These are phyloP conservation scores for Epichloe baconii DNA, from an alignment of 2,329 filamentous ascomycete genomes.

Conservation along the genomic window DNA sequence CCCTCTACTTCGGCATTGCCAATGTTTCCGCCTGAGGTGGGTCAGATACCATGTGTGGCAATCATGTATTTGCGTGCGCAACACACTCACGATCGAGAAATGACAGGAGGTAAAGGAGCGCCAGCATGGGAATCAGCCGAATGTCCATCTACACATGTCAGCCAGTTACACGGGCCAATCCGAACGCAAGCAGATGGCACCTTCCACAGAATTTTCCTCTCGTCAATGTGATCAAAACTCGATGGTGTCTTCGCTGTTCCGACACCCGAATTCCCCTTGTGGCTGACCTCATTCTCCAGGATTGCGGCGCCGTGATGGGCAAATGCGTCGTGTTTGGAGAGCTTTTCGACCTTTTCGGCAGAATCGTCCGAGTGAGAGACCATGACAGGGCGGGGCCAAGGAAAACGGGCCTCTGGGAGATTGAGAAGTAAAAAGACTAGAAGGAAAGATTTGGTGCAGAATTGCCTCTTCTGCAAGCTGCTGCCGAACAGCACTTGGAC, in stretches of 20 bases:
- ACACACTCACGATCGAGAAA: conserved; percentile 46
- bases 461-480: not conserved
- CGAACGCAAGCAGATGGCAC: conserved; percentile 14
- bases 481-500: too few relatives aligned
- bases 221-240: conserved; percentile 12
- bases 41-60: not conserved
- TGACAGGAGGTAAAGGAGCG: conserved; percentile 53
- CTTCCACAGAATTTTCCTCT: conserved; percentile 47
- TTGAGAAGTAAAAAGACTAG: not conserved
- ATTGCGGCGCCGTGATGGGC: not conserved
- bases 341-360: not conserved
- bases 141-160: conserved; percentile 30
- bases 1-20: conserved; percentile 54
- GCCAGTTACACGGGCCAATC: not conserved
- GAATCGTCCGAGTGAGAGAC: not conserved
- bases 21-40: conserved; percentile 39
- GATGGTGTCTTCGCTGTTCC: not conserved
- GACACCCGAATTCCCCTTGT: not conserved
- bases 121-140: conserved; percentile 47
- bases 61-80: not conserved
- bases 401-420: not conserved
- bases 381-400: not conserved
- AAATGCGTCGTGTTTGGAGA: not conserved
- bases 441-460: not conserved
- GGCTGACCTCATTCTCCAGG: not conserved